A percentile compares a stretch with the other conserved stretches of the same genome.
Conservation (phyloP, 2,329 filamentous ascomycete genomes). For the Diaporthe nobilis region DNA sequence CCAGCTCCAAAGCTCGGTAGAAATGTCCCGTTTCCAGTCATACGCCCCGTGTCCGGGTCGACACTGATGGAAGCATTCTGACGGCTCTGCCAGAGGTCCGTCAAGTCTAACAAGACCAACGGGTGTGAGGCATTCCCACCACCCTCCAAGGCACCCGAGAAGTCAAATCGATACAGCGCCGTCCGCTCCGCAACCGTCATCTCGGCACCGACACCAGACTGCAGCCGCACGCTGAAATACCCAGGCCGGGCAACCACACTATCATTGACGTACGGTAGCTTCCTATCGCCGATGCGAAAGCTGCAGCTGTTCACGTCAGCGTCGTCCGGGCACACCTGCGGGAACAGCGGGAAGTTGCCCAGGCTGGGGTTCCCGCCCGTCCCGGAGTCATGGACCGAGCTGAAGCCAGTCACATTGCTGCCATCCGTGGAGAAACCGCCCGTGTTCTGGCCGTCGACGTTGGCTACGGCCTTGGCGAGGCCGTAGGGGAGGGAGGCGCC, state of each 20-base stretch:
- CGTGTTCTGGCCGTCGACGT: conserved; percentile 62
- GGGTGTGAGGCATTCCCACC: conserved; percentile 54
- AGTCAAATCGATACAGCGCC: conserved; percentile 73
- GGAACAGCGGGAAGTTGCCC: conserved; percentile 63
- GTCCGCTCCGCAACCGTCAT: conserved; percentile 74
- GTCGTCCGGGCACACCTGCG: conserved; percentile 58
- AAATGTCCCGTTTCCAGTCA: conserved; percentile 71
- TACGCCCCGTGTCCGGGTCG: conserved; percentile 63
- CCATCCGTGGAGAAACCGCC: conserved; percentile 63
- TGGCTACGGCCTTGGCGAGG: conserved; percentile 69
- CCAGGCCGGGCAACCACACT: conserved; percentile 65
- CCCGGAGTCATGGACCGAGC: conserved; percentile 60
- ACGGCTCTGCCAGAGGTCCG: conserved; percentile 68
- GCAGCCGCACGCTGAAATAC: conserved; percentile 70
- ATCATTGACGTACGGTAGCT: conserved; percentile 54
- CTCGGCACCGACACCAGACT: conserved; percentile 66
- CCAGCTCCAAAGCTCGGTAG: conserved; percentile 73
- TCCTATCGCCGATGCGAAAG: conserved; percentile 64
- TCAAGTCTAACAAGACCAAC: conserved; percentile 71
- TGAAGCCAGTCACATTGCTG: conserved; percentile 65
- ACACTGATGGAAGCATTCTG: conserved; percentile 66
- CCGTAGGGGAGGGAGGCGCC: conserved; percentile 69
- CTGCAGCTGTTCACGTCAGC: conserved; percentile 67
- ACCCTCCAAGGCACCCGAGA: conserved; percentile 57
- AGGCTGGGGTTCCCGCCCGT: conserved; percentile 61